Percentiles rank a stretch among this genome's conserved stretches.
These are phyloP conservation scores for Cyberlindnera suaveolens DNA, from an alignment of 805 yeast genomes.

Conservation along the genomic window DNA sequence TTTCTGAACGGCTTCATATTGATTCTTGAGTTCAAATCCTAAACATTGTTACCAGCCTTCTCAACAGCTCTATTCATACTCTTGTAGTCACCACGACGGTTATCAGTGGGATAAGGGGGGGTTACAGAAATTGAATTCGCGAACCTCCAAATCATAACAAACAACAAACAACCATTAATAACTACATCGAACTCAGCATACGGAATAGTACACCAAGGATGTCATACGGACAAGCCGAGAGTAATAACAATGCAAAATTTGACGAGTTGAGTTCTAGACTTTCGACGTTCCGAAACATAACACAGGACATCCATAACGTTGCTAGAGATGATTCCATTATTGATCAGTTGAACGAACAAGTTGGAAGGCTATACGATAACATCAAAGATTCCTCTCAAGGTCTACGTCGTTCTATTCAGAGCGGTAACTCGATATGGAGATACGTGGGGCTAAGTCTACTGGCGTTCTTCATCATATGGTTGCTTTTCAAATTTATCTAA, in stretches of 20 bases:
- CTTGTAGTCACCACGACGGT: too few relatives aligned
- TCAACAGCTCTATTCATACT: too few relatives aligned
- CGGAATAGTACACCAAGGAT: slow-evolving; percentile 7
- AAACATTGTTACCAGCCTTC: too few relatives aligned
- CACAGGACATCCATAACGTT: slow-evolving; percentile 60
- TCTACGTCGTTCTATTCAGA: slow-evolving; percentile 47
- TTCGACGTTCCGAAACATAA: slow-evolving; percentile 56
- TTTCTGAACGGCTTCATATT: too few relatives aligned
- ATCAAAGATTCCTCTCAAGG: slow-evolving; percentile 47
- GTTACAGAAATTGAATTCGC: too few relatives aligned
- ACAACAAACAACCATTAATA: background rate
- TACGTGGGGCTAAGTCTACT: slow-evolving; percentile 52
- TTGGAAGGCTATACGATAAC: slow-evolving; percentile 40
- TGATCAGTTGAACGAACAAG: slow-evolving; percentile 40
- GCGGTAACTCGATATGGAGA: slow-evolving; percentile 55
- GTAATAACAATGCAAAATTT: slow-evolving; percentile 52
- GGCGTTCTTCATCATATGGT: slow-evolving; percentile 50
- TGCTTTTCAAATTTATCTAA: slow-evolving; percentile 41
- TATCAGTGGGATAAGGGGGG: too few relatives aligned
- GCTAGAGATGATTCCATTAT: slow-evolving; percentile 48
- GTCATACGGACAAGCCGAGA: slow-evolving; percentile 26
- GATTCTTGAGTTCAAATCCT: too few relatives aligned
- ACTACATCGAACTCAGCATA: background rate
- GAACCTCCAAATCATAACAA: background rate
- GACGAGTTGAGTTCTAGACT: slow-evolving; percentile 60